Percentiles rank a stretch among this genome's conserved stretches.
These are phyloP conservation scores for Filosporella fistucella DNA, from an alignment of 495 filamentous ascomycete species.

Conservation along the genomic window DNA sequence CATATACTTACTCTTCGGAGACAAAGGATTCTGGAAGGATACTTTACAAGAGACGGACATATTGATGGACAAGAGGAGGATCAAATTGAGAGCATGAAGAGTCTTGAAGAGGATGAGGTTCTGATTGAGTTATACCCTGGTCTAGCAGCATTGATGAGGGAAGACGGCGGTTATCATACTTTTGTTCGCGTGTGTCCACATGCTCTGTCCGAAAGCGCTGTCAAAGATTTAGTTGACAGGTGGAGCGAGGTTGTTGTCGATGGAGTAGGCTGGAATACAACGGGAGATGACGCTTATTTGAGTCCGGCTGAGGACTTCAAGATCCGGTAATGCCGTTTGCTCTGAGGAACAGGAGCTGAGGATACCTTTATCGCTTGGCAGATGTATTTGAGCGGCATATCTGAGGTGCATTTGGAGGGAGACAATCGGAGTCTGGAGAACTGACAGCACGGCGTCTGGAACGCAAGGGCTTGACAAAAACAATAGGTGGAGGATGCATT, in stretches of 20 bases:
- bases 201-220: slow-evolving; percentile 13
- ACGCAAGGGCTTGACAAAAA: too few species aligned
- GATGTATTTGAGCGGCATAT: too few species aligned
- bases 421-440: too few species aligned
- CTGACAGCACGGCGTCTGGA: too few species aligned
- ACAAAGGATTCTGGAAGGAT: slow-evolving; percentile 16
- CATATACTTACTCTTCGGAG: slow-evolving; percentile 4
- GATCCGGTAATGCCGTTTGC: too few species aligned
- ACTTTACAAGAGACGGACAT: slow-evolving; percentile 15
- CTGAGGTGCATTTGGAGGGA: too few species aligned
- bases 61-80: slow-evolving; percentile 2
- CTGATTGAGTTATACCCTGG: slow-evolving; percentile 10
- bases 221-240: slow-evolving; percentile 10
- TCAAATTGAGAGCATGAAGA: not conserved
- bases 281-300: not conserved
- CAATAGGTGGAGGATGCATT: too few species aligned
- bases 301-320: not conserved
- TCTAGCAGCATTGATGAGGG: slow-evolving; percentile 13
- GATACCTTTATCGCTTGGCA: too few species aligned
- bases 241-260: slow-evolving; percentile 18
- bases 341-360: too few species aligned
- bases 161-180: slow-evolving; percentile 7
- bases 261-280: not conserved
- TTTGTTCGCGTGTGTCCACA: slow-evolving; percentile 20
- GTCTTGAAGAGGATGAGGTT: not conserved